Base-by-base conservation (phyloP, 495 filamentous ascomycete genomes). In the Extremus antarcticus region DNA sequence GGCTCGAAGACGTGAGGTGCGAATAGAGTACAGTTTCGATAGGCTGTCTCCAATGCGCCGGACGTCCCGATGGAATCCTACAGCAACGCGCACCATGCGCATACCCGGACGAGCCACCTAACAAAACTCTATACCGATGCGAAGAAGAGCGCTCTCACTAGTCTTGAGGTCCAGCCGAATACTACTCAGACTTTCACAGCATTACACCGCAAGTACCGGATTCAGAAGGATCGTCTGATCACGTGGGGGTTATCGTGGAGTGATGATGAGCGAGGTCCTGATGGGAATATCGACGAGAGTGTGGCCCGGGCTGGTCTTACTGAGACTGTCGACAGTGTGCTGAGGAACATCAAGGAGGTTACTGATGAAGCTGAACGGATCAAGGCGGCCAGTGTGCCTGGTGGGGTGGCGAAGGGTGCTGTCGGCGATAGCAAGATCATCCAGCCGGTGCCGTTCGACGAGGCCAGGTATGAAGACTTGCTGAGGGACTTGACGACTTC, bases 171-270 rank as follows among this genome's bases (percentile, higher is more conserved):
- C 19, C 82, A 83, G 7, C 78, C 77, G 29, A 84, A 80, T 48
- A 72, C 72, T 17, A 72, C 74, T 32, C 76, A 77, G 1, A 76
- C 83, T 53, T 69, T 82, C 3, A 70, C 75, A 19, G 70, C 72
- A 20, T 66, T 84, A 22, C 75, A 83, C 54, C 73, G 73, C 25
- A 78, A 76, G 55, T 78, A 80, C 58, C 73, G 77, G 50, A 81
- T 84, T 63, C 82, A 87, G 65, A 85, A 85, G 65, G 80, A 85
- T 68, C 73, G 90, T 25, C 73, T 95, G 58, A 79, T 91, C 46
- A 83, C 84, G 39, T 96, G 90, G 90, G 90, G 88, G 1, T 71
- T 94, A 53, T 86, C 91, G 65, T 96, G 90, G 90, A 90, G 81
- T 50, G 88, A 92, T 61, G 77, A 76, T 40, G 80, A 74, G 58